Percentiles rank a stretch among this genome's conserved stretches.
Conservation (phyloP, 345 rosid species). For the Sisymbrium irio region DNA sequence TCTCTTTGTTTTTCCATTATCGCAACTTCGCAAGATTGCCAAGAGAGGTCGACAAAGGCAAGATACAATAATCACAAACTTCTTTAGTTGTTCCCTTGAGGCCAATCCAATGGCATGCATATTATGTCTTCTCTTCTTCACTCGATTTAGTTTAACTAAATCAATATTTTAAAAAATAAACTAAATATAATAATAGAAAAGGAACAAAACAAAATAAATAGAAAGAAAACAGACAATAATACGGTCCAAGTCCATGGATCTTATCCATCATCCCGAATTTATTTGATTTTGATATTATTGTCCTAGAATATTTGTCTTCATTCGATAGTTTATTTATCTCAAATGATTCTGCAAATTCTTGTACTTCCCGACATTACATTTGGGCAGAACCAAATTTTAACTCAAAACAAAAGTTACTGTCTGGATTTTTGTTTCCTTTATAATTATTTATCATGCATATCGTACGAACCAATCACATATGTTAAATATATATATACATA, state of each 20-base stretch:
- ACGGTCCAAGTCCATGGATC: slow-evolving; percentile 31
- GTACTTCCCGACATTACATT: slow-evolving; percentile 21
- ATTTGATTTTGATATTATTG: slow-evolving; percentile 30
- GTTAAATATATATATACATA: too few relatives aligned
- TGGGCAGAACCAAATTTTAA: slow-evolving; percentile 1
- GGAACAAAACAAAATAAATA: not conserved
- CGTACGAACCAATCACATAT: not conserved
- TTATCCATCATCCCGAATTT: slow-evolving; percentile 22
- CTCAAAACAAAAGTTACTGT: slow-evolving; percentile 22
- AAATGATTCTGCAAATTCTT: slow-evolving; percentile 12
- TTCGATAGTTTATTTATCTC: slow-evolving; percentile 9
- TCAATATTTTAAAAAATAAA: too few relatives aligned
- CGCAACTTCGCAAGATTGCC: not conserved
- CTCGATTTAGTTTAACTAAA: not conserved
- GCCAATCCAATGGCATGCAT: slow-evolving; percentile 17
- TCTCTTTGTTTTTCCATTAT: not conserved
- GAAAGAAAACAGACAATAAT: slow-evolving; percentile 22
- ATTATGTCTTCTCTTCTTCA: slow-evolving; percentile 9
- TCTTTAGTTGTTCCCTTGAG: slow-evolving; percentile 21
- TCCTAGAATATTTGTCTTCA: slow-evolving; percentile 27
- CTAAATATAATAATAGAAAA: not conserved
- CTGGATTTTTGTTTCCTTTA: not conserved
- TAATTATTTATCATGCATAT: not conserved
- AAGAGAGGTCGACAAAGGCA: slow-evolving; percentile 10
- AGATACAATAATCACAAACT: slow-evolving; percentile 20